These are phyloP conservation scores for Mycena sanguinolenta DNA, from an alignment of 768 basidiomycete genomes.

Conservation along the genomic window DNA sequence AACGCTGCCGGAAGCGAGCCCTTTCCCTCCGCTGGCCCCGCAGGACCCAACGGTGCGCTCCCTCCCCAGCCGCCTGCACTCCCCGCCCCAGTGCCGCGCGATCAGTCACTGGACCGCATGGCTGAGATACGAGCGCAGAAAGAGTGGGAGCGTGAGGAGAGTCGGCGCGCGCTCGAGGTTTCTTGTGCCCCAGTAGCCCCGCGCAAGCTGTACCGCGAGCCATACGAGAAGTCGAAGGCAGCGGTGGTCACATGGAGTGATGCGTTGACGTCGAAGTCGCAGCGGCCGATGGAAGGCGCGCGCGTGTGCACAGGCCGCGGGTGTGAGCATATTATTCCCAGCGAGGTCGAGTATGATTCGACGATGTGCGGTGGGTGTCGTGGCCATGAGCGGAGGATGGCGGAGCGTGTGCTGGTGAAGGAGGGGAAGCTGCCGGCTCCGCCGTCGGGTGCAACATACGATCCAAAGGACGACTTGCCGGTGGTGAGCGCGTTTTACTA, in stretches of 20 bases:
- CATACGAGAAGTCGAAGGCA: not conserved
- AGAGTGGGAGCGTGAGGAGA: slow-evolving; percentile 36
- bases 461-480: slow-evolving; percentile 12
- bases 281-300: slow-evolving; percentile 39
- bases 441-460: not conserved
- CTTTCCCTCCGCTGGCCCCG: not conserved
- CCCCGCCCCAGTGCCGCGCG: not conserved
- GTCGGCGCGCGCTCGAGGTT: slow-evolving; percentile 28
- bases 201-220: slow-evolving; percentile 4
- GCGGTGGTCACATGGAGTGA: slow-evolving; percentile 4
- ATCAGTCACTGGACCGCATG: not conserved
- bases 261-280: not conserved
- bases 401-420: slow-evolving; percentile 27
- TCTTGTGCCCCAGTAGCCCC: not conserved
- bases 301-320: slow-evolving; percentile 51
- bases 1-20: not conserved
- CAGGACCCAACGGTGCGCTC: not conserved
- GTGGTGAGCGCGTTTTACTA: slow-evolving; percentile 18
- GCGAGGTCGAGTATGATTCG: slow-evolving; percentile 52
- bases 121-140: slow-evolving; percentile 6
- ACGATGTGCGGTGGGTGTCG: slow-evolving; percentile 57
- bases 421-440: slow-evolving; percentile 13
- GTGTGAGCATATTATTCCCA: slow-evolving; percentile 55
- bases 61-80: not conserved
- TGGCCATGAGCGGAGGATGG: slow-evolving; percentile 40